A percentile compares a stretch with the other conserved stretches of the same genome.
Evolutionary conservation across 176 grass and related monocot species (phyloP).

Genomic region (Eragrostis curvula): DNA sequence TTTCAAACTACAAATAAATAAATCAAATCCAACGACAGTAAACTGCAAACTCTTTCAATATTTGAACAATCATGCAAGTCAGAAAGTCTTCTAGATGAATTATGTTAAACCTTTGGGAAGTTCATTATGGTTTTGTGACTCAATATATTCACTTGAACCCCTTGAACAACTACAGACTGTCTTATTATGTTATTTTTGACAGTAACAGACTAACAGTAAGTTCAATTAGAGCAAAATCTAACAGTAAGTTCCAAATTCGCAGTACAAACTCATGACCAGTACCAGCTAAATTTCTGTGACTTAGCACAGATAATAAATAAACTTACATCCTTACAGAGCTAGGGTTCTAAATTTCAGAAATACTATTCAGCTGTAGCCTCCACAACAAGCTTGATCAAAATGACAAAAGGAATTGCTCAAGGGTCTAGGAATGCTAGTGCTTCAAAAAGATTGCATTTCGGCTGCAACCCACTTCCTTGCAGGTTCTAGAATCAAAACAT

Average conservation of each 20-base stretch:
- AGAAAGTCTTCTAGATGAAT: neutral
- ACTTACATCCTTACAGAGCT: neutral
- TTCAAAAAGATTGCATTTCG: constrained; percentile 16
- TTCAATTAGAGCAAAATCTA: neutral
- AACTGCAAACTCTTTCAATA: constrained; percentile 13
- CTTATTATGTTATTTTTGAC: neutral
- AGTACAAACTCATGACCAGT: neutral
- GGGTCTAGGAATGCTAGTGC: neutral
- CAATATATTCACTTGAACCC: neutral
- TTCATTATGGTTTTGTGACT: neutral
- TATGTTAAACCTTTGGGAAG: neutral
- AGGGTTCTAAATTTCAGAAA: neutral
- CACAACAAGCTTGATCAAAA: constrained; percentile 35
- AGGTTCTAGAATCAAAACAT: constrained; percentile 10
- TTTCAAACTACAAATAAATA: neutral
- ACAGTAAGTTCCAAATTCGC: neutral
- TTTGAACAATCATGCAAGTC: neutral
- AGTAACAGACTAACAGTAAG: neutral
- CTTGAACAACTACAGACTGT: neutral
- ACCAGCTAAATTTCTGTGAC: constrained; percentile 5
- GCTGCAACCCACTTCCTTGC: neutral
- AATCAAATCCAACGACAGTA: neutral
- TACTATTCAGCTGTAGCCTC: neutral
- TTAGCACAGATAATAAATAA: constrained; percentile 29
- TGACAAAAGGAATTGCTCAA: constrained; percentile 17